phyloP scores from a whole-genome alignment of 176 grass and related monocot species.

The Typha latifolia region DNA sequence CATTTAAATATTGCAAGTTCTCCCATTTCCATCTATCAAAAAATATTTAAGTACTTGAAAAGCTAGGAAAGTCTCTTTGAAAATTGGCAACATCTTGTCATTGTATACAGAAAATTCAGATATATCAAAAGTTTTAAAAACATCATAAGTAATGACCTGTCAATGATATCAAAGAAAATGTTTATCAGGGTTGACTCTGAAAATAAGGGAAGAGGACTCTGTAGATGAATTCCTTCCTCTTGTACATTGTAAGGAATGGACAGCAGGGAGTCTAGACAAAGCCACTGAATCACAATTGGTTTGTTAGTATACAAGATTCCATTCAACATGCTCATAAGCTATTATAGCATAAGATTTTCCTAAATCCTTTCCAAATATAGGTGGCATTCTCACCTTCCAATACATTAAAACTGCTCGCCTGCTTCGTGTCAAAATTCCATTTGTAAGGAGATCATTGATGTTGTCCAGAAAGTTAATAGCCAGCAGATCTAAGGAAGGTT shows the following conservation, averaged over 20 bases:
- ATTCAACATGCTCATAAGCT: neutral
- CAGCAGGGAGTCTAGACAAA: slow-evolving; percentile 71
- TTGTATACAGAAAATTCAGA: neutral
- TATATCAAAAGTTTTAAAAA: neutral
- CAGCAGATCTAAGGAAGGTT: slow-evolving; percentile 54
- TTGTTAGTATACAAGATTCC: slow-evolving; percentile 14
- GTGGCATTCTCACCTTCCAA: slow-evolving; percentile 60
- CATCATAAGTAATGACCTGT: slow-evolving; percentile 44
- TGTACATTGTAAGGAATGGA: slow-evolving; percentile 37
- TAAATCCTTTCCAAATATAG: neutral
- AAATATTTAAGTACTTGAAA: no score
- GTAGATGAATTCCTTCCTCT: slow-evolving; percentile 21
- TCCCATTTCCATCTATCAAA: no score
- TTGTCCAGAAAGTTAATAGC: slow-evolving; percentile 44
- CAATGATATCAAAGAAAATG: slow-evolving; percentile 67
- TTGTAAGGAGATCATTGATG: slow-evolving; percentile 61
- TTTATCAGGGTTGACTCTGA: slow-evolving; percentile 58
- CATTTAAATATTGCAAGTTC: no score
- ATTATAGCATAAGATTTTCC: neutral
- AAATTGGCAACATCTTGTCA: neutral
- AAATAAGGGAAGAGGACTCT: slow-evolving; percentile 25
- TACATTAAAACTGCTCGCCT: slow-evolving; percentile 83
- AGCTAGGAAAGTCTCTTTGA: neutral
- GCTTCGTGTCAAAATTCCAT: slow-evolving; percentile 76
- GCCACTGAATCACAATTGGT: slow-evolving; percentile 57